Base-by-base conservation (phyloP, 768 basidiomycete species). In the Clitopilus passeckerianus region DNA sequence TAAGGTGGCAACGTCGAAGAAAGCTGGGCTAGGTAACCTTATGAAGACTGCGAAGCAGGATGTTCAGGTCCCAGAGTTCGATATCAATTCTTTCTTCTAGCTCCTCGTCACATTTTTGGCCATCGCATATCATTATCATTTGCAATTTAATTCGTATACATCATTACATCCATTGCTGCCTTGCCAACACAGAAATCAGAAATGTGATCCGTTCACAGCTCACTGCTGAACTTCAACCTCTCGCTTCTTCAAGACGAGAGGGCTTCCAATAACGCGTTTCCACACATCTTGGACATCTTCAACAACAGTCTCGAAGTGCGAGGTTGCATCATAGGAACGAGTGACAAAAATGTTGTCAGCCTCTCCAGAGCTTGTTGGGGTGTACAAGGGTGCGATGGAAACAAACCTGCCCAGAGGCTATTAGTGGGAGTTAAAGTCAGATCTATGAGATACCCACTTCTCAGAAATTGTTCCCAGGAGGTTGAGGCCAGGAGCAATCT, bases 301-400 rank as follows among this genome's bases (percentile, higher is more conserved):
- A 23, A 96, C 93, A 53, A 98, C 95, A 24, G 93, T 97, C 81
- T 99, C 97, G 72, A 99, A 98, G 77, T 99, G 97, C 27, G 93
- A 95, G 10, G 97, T 98, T 7, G 97, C 96, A 71, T 99, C 97
- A 75, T 98, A 99, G 15, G 95, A 97, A 58, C 90, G 90, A 57
- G 97, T 99, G 77, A 99, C 87, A 80, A 91, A 99, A 71, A 99
- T 92, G 71, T 93, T 91, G 78, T 99, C 95, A 50, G 78, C 75
- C 61, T 83, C 70, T 59, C 97, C 97, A 43, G 83, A 74, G 52
- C 90, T 81, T 3, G 95, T 94, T 6, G 97, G 95, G 24, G 88
- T 89, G 78, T 95, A 98, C 53, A 97, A 72, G 20, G 95, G 87
- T 15, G 87, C 85, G 64, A 98, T 87, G 41, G 88, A 87, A 60